phyloP scores from a whole-genome alignment of 805 yeast genomes.

The Clavispora carvajalis region DNA sequence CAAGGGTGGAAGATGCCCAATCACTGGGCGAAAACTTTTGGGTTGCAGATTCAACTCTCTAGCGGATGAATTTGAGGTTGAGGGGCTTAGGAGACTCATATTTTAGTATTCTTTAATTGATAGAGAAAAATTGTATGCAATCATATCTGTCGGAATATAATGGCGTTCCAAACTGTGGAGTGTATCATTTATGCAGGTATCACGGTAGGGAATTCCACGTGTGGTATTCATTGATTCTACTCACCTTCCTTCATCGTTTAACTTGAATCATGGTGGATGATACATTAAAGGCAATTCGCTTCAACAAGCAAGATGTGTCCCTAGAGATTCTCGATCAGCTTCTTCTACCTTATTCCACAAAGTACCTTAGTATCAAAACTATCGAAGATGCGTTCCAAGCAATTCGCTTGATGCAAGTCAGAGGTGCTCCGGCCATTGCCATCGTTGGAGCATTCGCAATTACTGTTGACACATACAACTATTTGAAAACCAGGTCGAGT shows the following conservation, averaged over 20 bases:
- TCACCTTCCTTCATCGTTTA: background rate
- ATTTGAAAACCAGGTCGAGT: slow-evolving; percentile 15
- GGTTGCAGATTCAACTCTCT: slow-evolving; percentile 65
- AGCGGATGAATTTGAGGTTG: slow-evolving; percentile 61
- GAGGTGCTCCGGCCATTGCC: slow-evolving; percentile 99
- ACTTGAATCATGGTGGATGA: background rate
- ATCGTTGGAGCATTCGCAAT: slow-evolving; percentile 86
- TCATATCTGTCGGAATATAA: too few species aligned
- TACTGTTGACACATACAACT: slow-evolving; percentile 56
- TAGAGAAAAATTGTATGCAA: background rate
- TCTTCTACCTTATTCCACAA: slow-evolving; percentile 71
- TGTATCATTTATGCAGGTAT: background rate
- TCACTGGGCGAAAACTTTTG: slow-evolving; percentile 65
- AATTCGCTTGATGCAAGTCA: slow-evolving; percentile 87
- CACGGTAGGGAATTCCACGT: background rate
- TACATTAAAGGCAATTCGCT: slow-evolving; percentile 59
- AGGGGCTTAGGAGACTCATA: slow-evolving; percentile 71
- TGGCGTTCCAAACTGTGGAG: background rate
- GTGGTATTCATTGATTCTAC: background rate
- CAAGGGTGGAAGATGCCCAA: slow-evolving; percentile 75
- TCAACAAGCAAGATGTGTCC: slow-evolving; percentile 40
- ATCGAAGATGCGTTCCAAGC: slow-evolving; percentile 76
- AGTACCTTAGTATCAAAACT: slow-evolving; percentile 54
- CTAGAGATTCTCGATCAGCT: slow-evolving; percentile 77
- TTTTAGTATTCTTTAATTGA: slow-evolving; percentile 29